Evolutionary conservation across 140 eudicot genomes (phyloP).

Genomic region (Ambrosia hybrid): DNA sequence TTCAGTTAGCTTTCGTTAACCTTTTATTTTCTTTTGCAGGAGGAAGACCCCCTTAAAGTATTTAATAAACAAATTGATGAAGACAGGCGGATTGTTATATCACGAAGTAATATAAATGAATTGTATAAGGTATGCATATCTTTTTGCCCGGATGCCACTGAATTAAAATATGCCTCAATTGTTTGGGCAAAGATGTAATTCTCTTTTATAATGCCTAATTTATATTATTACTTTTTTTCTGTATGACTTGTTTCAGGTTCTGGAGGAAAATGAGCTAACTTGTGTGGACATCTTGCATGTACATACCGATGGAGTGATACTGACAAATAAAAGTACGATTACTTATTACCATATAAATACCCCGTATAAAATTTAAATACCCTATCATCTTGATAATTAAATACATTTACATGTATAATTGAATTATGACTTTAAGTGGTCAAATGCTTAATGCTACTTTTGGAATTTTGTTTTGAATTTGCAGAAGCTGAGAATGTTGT

Average conservation of each 20-base stretch:
- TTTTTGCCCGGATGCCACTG: background rate
- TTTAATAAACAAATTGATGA: constrained; percentile 93
- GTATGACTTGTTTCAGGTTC: constrained; percentile 54
- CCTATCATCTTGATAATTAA: background rate
- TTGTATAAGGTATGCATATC: constrained; percentile 69
- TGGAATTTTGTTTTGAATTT: constrained; percentile 13
- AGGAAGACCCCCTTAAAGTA: constrained; percentile 79
- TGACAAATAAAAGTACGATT: constrained; percentile 82
- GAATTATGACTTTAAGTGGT: background rate
- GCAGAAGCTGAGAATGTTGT: constrained; percentile 93
- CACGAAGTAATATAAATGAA: constrained; percentile 86
- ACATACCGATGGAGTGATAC: constrained; percentile 80
- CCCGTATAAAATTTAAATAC: background rate
- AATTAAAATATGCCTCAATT: background rate
- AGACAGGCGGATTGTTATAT: constrained; percentile 84
- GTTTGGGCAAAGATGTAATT: background rate
- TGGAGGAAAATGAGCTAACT: constrained; percentile 76
- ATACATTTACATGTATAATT: background rate
- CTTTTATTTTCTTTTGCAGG: constrained; percentile 44
- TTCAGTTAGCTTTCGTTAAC: background rate
- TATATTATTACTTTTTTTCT: background rate
- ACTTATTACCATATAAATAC: background rate
- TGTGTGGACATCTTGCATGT: constrained; percentile 82
- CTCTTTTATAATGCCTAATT: background rate
- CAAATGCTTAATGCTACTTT: no score